Evolutionary conservation across 805 yeast genomes (phyloP).

Genomic region (Candida silvatica): DNA sequence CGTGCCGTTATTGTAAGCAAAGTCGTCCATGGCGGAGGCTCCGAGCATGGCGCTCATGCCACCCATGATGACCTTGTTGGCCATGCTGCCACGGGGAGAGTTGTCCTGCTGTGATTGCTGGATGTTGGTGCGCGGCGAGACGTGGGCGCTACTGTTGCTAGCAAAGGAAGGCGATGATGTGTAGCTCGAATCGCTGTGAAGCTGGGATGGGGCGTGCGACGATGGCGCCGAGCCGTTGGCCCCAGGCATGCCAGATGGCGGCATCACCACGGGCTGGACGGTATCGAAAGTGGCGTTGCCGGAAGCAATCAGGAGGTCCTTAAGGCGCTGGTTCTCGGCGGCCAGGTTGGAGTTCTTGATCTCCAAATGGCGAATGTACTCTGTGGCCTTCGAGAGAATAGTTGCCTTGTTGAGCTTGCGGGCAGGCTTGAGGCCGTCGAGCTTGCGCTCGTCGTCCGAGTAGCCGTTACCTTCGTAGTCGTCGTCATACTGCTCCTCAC

Average conservation of each 20-base stretch:
- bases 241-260: slow-evolving; percentile 10
- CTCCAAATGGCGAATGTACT: slow-evolving; percentile 69
- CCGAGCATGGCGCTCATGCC: slow-evolving; percentile 62
- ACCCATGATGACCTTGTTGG: slow-evolving; percentile 48
- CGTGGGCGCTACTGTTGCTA: slow-evolving; percentile 6
- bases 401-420: slow-evolving; percentile 71
- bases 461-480: slow-evolving; percentile 45
- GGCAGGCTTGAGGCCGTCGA: slow-evolving; percentile 74
- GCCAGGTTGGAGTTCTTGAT: slow-evolving; percentile 42
- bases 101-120: slow-evolving; percentile 5
- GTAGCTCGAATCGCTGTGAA: slow-evolving; percentile 4
- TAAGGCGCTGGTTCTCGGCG: slow-evolving; percentile 37
- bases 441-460: slow-evolving; percentile 42
- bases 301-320: slow-evolving; percentile 9
- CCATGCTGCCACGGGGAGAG: slow-evolving; percentile 15
- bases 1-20: slow-evolving; percentile 15
- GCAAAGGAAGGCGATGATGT: slow-evolving; percentile 4
- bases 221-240: slow-evolving; percentile 14
- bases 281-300: slow-evolving; percentile 6
- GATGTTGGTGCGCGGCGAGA: slow-evolving; percentile 4
- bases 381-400: slow-evolving; percentile 66
- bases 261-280: slow-evolving; percentile 5
- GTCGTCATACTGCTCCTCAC: slow-evolving; percentile 36
- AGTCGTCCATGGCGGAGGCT: slow-evolving; percentile 47
- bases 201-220: background rate